These are phyloP conservation scores for Volvox reticuliferus DNA, from an alignment of 139 green algal species.

Conservation along the genomic window DNA sequence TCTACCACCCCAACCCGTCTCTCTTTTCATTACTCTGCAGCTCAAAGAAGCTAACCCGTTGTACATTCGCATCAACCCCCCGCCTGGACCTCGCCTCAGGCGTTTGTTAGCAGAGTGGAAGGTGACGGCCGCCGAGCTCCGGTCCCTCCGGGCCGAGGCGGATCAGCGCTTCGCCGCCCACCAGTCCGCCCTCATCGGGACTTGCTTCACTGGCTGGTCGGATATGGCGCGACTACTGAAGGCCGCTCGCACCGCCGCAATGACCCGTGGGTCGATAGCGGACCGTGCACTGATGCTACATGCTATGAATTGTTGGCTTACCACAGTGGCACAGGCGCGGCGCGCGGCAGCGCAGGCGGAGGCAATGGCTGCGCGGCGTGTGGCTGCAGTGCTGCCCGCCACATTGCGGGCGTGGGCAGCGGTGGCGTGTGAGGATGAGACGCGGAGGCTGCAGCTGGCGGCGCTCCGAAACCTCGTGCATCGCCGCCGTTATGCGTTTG, in stretches of 20 bases:
- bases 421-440: neutral
- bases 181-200: neutral
- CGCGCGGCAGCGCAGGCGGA: neutral
- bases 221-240: neutral
- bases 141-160: neutral
- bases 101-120: neutral
- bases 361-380: neutral
- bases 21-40: no score
- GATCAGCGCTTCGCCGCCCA: neutral
- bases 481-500: neutral
- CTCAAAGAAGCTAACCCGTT: no score
- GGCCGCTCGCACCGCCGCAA: neutral
- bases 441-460: slow-evolving; percentile 33
- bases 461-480: slow-evolving; percentile 10
- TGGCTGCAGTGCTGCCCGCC: neutral
- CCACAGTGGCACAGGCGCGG: neutral
- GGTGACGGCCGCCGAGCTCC: neutral
- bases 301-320: neutral
- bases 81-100: neutral
- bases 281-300: neutral
- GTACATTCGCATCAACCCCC: no score
- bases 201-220: neutral
- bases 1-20: no score
- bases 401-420: slow-evolving; percentile 29
- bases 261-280: neutral